Percentiles rank a stretch among this genome's conserved stretches.
phyloP scores from a whole-genome alignment of 768 basidiomycete species.

The Cantharellus cinnabarinus region DNA sequence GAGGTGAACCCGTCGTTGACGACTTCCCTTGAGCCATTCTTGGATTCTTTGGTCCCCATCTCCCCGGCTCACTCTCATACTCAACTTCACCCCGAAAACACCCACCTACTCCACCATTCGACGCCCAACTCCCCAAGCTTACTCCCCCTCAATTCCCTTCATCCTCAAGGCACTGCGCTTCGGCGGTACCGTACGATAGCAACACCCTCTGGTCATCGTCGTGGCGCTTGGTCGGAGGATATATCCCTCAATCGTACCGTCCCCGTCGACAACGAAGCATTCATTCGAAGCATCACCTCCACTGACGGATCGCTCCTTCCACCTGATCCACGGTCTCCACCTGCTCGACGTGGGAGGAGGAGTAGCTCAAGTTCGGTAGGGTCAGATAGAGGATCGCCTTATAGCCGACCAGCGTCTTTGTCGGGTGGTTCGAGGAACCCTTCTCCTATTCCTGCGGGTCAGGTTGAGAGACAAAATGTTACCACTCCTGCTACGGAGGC shows the following conservation, averaged over 20 bases:
- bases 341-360: not conserved
- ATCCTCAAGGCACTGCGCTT: constrained; percentile 22
- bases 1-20: not conserved
- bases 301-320: constrained; percentile 9
- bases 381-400: constrained; percentile 3
- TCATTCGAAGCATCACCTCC: constrained; percentile 8
- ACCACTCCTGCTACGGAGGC: constrained; percentile 79
- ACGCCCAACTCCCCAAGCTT: constrained; percentile 4
- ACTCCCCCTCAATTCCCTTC: constrained; percentile 12
- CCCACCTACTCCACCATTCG: not conserved
- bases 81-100: not conserved
- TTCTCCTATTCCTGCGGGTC: constrained; percentile 1
- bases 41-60: not conserved
- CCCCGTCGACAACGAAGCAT: not conserved
- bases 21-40: not conserved
- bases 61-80: not conserved
- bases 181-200: constrained; percentile 33
- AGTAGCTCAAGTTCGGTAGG: not conserved
- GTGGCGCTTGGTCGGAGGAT: constrained; percentile 45
- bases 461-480: constrained; percentile 56
- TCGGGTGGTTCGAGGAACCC: constrained; percentile 3
- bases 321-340: constrained; percentile 4
- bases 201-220: constrained; percentile 22
- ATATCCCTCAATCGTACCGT: constrained; percentile 11
- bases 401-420: constrained; percentile 3